Base-by-base conservation (phyloP, 306 rosid genomes). In the Prunus armeniaca region DNA sequence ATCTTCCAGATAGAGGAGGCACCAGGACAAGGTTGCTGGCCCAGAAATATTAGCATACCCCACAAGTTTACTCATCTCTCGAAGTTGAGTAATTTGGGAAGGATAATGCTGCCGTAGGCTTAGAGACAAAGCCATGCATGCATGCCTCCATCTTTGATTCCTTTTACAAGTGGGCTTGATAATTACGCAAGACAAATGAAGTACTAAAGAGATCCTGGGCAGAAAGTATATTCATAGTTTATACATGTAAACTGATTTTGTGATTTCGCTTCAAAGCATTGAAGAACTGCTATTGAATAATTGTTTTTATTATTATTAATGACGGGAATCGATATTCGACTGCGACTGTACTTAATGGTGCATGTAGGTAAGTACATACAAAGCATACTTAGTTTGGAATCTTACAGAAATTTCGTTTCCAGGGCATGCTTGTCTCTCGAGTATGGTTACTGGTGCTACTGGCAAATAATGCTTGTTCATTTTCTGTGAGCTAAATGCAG, bases 11-110 rank as follows among this genome's bases (percentile, higher is more conserved):
- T 46, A 20, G 51, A 14, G 72, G 76, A 27, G 78, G 55, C 72
- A 79, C 34, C 24, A 30, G 34, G 78, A 57, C 65, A 72, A 27
- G 28, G 72, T 24, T 71, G 75, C 75, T 77, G 61, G 74, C 61
- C 78, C 73, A 58, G 71, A 79, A 32, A 49, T 47, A 47, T 47
- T 46, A 12, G 77, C 49, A 50, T 83, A n/a, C 76, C 84, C 79
- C 60, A 80, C 82, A 66, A 41, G 1, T 69, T 32, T 32, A 32
- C 38, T 32, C 73, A 72, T 65, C 72, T 46, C 18, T 57, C 50
- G 61, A 69, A 25, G 54, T 65, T 25, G 27, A 15, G 56, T 75
- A 73, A 50, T 61, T 34, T 71, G 76, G 71, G 56, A 60, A 43
- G 57, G 75, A 65, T 51, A 76, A 70, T 66, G 67, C 73, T 24